Percentiles rank a stretch among this genome's conserved stretches.
Evolutionary conservation across 1,284 basidiomycete species (phyloP).

Genomic region (Abortiporus biennis): DNA sequence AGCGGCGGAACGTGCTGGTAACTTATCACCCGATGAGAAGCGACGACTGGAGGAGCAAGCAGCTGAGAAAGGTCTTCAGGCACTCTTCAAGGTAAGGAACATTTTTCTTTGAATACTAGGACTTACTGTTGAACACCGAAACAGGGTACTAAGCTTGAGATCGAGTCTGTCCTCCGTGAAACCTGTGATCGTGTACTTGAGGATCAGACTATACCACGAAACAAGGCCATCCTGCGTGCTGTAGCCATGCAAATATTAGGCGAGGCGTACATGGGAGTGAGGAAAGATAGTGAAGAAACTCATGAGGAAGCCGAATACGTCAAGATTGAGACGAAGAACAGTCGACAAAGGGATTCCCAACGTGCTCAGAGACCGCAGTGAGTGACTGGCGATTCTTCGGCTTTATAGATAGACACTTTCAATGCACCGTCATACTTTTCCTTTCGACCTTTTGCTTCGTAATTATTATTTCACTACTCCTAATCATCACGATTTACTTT

Average conservation of each 20-base stretch:
- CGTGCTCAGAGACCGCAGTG: constrained; percentile 8
- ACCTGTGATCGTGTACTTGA: constrained; percentile 85
- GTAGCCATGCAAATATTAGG: constrained; percentile 83
- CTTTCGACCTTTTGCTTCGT: not conserved
- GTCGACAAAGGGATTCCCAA: constrained; percentile 29
- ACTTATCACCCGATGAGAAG: constrained; percentile 80
- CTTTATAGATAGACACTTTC: constrained; percentile 3
- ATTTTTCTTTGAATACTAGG: not conserved
- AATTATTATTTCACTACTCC: too few species aligned
- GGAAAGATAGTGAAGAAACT: constrained; percentile 55
- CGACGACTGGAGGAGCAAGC: constrained; percentile 92
- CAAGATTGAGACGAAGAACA: constrained; percentile 70
- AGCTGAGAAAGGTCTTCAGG: constrained; percentile 92
- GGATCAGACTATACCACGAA: constrained; percentile 43
- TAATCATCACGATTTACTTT: too few species aligned
- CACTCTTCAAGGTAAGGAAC: constrained; percentile 83
- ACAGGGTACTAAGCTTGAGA: constrained; percentile 90
- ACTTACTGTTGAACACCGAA: not conserved
- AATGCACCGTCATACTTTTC: not conserved
- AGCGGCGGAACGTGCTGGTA: constrained; percentile 85
- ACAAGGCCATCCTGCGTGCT: constrained; percentile 71
- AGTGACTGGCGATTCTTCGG: not conserved
- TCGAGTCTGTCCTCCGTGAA: constrained; percentile 91
- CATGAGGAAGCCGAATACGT: constrained; percentile 76
- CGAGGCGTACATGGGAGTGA: constrained; percentile 63